Evolutionary conservation across 2,329 filamentous ascomycete species (phyloP), one percentile per base, ranked within the genome.

Genomic region (Hypomyces rosellus): DNA sequence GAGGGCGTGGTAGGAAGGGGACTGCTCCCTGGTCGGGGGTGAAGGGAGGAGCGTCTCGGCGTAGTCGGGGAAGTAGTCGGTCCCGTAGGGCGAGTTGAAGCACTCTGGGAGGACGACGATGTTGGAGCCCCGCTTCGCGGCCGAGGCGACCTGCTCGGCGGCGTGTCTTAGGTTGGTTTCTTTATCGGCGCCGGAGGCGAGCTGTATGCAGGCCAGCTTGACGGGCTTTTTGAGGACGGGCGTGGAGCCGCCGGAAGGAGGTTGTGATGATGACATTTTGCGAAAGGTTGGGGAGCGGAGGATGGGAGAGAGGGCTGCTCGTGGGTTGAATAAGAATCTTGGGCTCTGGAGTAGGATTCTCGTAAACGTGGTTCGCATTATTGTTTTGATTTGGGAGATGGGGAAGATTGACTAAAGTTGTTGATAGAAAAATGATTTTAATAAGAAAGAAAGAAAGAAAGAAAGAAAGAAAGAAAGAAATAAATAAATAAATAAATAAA

Each of bases 41-140:
- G 83, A 85, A 1, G 89, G 89, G 45, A 74, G 70, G n/a, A 97
- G 83, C 1, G 82, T 85, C 71, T 99, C 93, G 58, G 93, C 91
- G 69, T 97, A 97, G 54, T 84, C 81, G 48, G 91, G 86, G 72
- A 99, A 99, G 76, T 85, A 91, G 63, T 89, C 69, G 58, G 84
- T 90, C 58, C 93, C 93, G 70, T 99, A 99, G 8, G 93, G 93
- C 39, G 88, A 95, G 75, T 99, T 99, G 82, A 99, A 99, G 77
- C 93, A 99, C 74, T 99, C 93, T 34, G 93, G 93, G 15, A 99
- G 81, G 34, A 97, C 89, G 57, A 97, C 85, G 53, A 99, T 83
- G 51, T 87, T 83, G 53, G 92, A 89, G 58, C 92, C 92, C 3
- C 74, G 74, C 22, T 74, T 69, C 20, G 89, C 85, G 5, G 93